Percentiles rank a stretch among this genome's conserved stretches.
phyloP scores from a whole-genome alignment of 1,284 basidiomycete genomes.

The Cutaneotrichosporon sp. region DNA sequence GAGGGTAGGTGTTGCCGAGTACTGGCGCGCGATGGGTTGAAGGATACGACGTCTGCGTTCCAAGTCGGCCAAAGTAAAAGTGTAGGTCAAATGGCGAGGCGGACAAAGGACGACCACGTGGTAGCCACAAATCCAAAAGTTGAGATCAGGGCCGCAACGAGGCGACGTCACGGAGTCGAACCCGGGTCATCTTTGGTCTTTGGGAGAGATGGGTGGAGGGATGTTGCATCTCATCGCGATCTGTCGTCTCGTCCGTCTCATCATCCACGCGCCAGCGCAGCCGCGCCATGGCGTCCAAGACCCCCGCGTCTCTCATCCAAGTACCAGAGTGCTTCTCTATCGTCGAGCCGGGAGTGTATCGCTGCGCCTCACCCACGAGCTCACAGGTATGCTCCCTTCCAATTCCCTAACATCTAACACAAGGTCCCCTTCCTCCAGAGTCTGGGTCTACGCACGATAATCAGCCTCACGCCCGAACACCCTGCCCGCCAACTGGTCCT shows the following conservation, averaged over 20 bases:
- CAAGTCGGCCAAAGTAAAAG: neutral
- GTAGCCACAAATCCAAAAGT: neutral
- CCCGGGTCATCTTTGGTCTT: neutral
- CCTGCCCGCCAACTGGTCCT: slow-evolving; percentile 42
- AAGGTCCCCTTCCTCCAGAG: slow-evolving; percentile 47
- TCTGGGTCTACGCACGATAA: slow-evolving; percentile 43
- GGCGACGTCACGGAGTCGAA: slow-evolving; percentile 1
- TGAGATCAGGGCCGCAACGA: neutral
- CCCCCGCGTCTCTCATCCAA: slow-evolving; percentile 38
- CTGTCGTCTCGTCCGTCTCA: neutral
- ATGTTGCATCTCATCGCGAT: neutral
- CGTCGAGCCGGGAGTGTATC: slow-evolving; percentile 47
- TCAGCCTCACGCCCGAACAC: slow-evolving; percentile 49
- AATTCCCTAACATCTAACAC: neutral
- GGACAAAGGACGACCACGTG: slow-evolving; percentile 4
- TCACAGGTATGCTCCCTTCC: slow-evolving; percentile 33
- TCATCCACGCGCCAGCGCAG: neutral
- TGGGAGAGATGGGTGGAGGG: neutral
- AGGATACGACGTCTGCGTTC: neutral
- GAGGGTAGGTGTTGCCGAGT: neutral
- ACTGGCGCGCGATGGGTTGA: neutral
- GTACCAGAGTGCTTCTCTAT: slow-evolving; percentile 46
- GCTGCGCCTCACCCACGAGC: slow-evolving; percentile 46
- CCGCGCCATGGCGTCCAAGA: slow-evolving; percentile 30
- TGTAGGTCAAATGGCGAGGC: slow-evolving; percentile 6